Evolutionary conservation across 345 rosid genomes (phyloP), one percentile per base, ranked within the genome.

Genomic region (Linum trigynum): DNA sequence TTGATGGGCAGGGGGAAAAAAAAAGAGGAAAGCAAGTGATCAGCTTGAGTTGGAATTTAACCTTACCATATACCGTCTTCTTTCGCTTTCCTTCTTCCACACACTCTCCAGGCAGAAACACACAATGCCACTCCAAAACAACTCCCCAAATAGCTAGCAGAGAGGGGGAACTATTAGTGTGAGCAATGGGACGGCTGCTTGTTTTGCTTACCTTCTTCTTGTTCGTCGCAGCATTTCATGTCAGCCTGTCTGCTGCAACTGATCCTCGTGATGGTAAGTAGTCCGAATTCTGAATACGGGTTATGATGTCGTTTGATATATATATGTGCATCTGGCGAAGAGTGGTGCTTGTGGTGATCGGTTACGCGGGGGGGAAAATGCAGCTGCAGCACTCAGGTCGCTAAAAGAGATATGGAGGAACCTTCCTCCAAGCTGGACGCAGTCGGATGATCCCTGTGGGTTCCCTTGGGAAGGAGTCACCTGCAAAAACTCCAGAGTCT

Each of bases 401-500:
- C 79, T 92, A 75, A 85, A 81, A 81, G 78, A 79, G 72, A 74
- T 79, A 40, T 94, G 97, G 95, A 59, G 76, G 70, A 85, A 88
- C 77, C 79, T 81, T 2, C 97, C 99, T 0, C 89, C 96, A 32
- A 84, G 78, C 69, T 94, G 96, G 96, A 79, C 62, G 48, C 80
- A 68, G 11, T 83, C 91, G 35, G 80, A 81, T 39, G 97, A 88
- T 76, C 97, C 99, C 6, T 94, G 96, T 70, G 86, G 86, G 66
- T 65, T 86, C 63, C 32, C 32, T 23, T 94, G 97, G 99, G 96
- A 90, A 78, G 99, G 97, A 53, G 79, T 94, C 72, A 72, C 88
- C 9, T 94, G 97, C 76, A 79, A 75, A 69, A 71, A 53, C 65
- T 83, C 91, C 1, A 83, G 95, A 76, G 84, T 94, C 62, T 88